These are phyloP conservation scores for Blumeria hordei DNA, from an alignment of 2,329 filamentous ascomycete genomes.

Conservation along the genomic window DNA sequence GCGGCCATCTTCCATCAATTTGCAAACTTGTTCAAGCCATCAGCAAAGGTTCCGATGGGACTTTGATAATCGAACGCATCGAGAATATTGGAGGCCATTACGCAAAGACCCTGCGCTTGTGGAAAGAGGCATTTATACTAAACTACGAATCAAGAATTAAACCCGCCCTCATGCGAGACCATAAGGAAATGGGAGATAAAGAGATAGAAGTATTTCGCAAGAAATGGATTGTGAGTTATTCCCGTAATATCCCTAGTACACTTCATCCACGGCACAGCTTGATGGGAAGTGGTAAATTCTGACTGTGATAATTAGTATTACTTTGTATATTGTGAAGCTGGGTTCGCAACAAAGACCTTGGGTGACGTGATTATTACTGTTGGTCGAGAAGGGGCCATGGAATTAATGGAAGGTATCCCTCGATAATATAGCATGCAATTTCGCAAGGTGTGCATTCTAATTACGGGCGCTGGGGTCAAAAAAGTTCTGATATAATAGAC, in stretches of 20 bases:
- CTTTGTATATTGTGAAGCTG: constrained; percentile 52
- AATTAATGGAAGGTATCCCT: constrained; percentile 48
- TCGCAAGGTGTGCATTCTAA: too few species aligned
- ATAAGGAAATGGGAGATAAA: constrained; percentile 32
- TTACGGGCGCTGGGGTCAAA: too few species aligned
- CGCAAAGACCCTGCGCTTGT: constrained; percentile 40
- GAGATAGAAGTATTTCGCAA: constrained; percentile 42
- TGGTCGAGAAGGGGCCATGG: constrained; percentile 24
- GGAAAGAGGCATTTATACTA: constrained; percentile 39
- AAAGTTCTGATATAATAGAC: too few species aligned
- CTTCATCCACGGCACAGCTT: neutral
- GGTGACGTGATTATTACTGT: constrained; percentile 52
- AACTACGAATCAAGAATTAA: constrained; percentile 37
- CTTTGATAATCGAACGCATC: constrained; percentile 39
- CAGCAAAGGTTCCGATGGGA: constrained; percentile 31
- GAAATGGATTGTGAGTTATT: constrained; percentile 38
- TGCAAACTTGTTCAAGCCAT: constrained; percentile 34
- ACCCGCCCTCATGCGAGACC: constrained; percentile 31
- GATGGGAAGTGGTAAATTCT: constrained; percentile 1
- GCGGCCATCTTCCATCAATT: constrained; percentile 42
- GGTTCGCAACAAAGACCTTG: constrained; percentile 45
- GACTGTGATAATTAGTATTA: constrained; percentile 31
- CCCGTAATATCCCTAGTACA: neutral
- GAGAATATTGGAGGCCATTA: constrained; percentile 58
- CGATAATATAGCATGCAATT: neutral